Conservation (phyloP, 2,329 filamentous ascomycete genomes). For the Pseudopyrenochaeta lycopersici region DNA sequence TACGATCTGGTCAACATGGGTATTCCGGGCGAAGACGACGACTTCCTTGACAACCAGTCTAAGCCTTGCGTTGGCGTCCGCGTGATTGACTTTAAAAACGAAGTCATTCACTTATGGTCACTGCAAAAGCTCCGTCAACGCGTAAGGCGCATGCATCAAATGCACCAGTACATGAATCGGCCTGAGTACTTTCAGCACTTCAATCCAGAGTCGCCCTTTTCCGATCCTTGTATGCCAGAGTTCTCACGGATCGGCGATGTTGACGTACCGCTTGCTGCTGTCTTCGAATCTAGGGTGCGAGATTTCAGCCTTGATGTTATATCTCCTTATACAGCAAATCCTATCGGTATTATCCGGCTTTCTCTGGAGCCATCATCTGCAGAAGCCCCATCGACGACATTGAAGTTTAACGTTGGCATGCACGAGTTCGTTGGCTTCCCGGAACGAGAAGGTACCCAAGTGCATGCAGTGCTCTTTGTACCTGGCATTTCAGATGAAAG, state of each 20-base stretch:
- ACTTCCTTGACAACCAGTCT: constrained; percentile 78
- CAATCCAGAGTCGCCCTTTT: constrained; percentile 90
- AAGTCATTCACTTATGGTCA: constrained; percentile 91
- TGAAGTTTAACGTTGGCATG: constrained; percentile 99
- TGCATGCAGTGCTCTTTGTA: constrained; percentile 96
- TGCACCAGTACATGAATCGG: constrained; percentile 95
- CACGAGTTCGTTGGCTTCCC: constrained; percentile 94
- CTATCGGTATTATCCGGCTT: constrained; percentile 88
- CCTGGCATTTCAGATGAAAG: constrained; percentile 84
- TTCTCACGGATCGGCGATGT: constrained; percentile 94
- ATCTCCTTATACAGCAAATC: constrained; percentile 90
- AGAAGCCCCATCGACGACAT: constrained; percentile 86
- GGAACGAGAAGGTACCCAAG: constrained; percentile 92
- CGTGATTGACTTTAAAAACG: constrained; percentile 88
- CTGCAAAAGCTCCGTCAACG: constrained; percentile 89
- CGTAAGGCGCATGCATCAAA: constrained; percentile 91
- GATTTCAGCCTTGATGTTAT: constrained; percentile 91
- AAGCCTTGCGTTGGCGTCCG: constrained; percentile 93
- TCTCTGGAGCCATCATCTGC: constrained; percentile 94
- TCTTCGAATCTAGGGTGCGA: constrained; percentile 93
- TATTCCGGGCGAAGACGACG: constrained; percentile 84
- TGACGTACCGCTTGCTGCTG: constrained; percentile 88
- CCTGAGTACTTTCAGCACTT: constrained; percentile 95
- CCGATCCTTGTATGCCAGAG: constrained; percentile 87
- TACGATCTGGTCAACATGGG: constrained; percentile 97